phyloP scores from a whole-genome alignment of 805 yeast species.

The Lachancea nothofagi region DNA sequence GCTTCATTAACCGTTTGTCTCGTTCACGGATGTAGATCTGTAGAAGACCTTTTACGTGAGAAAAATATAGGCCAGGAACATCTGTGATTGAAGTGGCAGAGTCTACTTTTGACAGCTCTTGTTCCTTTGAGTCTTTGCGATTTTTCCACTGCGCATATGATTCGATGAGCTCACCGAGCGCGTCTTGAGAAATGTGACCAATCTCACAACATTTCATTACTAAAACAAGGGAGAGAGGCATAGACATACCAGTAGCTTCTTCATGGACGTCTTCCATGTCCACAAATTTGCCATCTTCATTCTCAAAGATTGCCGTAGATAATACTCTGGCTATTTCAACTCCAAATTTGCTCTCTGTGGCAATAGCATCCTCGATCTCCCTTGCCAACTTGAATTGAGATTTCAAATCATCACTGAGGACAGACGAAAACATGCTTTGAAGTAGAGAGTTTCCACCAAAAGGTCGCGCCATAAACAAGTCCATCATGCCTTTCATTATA shows the following conservation, averaged over 20 bases:
- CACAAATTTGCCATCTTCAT: conserved; percentile 28
- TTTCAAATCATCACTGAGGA: conserved; percentile 68
- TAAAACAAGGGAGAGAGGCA: conserved; percentile 26
- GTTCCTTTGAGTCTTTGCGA: conserved; percentile 14
- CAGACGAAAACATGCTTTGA: conserved; percentile 67
- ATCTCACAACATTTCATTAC: conserved; percentile 23
- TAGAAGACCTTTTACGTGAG: conserved; percentile 55
- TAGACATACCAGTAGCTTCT: conserved; percentile 27
- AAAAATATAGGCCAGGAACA: conserved; percentile 40
- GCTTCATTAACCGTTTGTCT: conserved; percentile 71
- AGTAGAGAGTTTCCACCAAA: conserved; percentile 61
- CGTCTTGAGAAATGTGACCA: conserved; percentile 18
- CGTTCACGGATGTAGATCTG: conserved; percentile 58
- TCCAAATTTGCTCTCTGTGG: conserved; percentile 19
- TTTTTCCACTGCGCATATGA: conserved; percentile 29
- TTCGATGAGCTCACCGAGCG: conserved; percentile 27
- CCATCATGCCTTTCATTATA: conserved; percentile 73
- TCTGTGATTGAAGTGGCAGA: conserved; percentile 20
- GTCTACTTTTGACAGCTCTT: conserved; percentile 10
- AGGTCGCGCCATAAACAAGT: conserved; percentile 76
- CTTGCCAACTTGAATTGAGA: conserved; percentile 51
- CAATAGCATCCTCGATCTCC: conserved; percentile 40
- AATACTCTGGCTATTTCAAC: conserved; percentile 27
- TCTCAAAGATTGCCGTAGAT: conserved; percentile 31
- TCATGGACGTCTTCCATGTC: conserved; percentile 29